These are phyloP conservation scores for Eremochloa ophiuroides DNA, from an alignment of 176 grass and related monocot species.

Conservation along the genomic window DNA sequence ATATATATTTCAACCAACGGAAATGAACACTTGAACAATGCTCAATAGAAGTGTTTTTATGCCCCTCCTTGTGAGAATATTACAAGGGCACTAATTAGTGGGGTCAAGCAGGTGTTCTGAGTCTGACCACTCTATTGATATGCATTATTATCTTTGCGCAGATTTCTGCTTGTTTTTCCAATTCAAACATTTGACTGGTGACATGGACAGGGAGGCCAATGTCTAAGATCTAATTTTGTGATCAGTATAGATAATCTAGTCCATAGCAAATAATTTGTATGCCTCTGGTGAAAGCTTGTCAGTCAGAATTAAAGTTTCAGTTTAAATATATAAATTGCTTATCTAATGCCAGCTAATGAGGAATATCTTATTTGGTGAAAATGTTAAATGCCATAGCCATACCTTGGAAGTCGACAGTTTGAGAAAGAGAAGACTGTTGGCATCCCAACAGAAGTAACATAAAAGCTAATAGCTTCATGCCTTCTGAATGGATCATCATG, in stretches of 20 bases:
- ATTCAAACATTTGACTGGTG: slow-evolving; percentile 13
- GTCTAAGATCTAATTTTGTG: background rate
- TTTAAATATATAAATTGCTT: slow-evolving; percentile 8
- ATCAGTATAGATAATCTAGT: background rate
- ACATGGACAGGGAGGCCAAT: slow-evolving; percentile 4
- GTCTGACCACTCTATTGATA: background rate
- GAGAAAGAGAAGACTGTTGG: slow-evolving; percentile 19
- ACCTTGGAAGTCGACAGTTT: slow-evolving; percentile 38
- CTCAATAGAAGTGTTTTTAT: background rate
- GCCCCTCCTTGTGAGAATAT: background rate
- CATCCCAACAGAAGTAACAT: slow-evolving; percentile 35
- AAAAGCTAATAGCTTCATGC: slow-evolving; percentile 42
- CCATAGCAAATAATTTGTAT: background rate
- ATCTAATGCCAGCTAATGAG: background rate
- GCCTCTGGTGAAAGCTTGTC: background rate
- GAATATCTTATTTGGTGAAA: slow-evolving; percentile 15
- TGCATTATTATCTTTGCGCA: background rate
- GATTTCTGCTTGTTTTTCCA: background rate
- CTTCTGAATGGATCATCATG: background rate
- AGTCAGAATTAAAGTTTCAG: background rate
- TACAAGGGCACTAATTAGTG: background rate
- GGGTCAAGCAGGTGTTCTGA: background rate
- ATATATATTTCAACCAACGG: background rate
- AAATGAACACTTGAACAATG: background rate
- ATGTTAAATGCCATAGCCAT: slow-evolving; percentile 2